Evolutionary conservation across 805 yeast species (phyloP).

Genomic region (Cyberlindnera maritima): DNA sequence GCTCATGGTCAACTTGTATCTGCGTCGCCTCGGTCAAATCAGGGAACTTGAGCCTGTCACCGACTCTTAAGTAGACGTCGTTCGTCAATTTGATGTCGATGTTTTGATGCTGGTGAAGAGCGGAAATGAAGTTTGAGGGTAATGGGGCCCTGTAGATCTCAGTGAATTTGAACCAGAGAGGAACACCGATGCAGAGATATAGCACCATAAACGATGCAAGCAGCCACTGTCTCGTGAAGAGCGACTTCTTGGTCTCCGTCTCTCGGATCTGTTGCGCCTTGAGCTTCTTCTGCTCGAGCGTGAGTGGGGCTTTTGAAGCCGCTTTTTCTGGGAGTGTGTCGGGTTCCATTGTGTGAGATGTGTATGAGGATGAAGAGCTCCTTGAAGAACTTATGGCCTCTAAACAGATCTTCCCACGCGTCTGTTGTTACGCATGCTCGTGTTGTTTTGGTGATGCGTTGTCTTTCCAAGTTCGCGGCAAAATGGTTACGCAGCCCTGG

Average conservation of each 20-base stretch:
- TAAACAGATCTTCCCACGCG: too few relatives aligned
- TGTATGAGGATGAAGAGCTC: neutral
- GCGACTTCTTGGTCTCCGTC: constrained; percentile 21
- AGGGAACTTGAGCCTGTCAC: constrained; percentile 53
- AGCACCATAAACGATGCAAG: constrained; percentile 23
- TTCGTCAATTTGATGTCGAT: constrained; percentile 41
- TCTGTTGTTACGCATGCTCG: too few relatives aligned
- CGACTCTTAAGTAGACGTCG: constrained; percentile 39
- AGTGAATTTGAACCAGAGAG: constrained; percentile 40
- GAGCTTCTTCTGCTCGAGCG: constrained; percentile 2
- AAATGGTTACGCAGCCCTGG: neutral
- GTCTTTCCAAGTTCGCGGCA: too few relatives aligned
- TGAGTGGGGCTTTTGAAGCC: neutral
- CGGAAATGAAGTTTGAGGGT: constrained; percentile 35
- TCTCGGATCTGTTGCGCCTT: constrained; percentile 11
- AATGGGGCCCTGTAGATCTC: constrained; percentile 40
- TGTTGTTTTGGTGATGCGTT: too few relatives aligned
- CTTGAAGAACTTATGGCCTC: neutral
- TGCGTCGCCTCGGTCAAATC: constrained; percentile 61
- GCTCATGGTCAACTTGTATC: constrained; percentile 41
- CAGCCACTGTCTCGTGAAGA: constrained; percentile 24
- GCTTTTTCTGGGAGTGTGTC: neutral
- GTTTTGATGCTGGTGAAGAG: constrained; percentile 36
- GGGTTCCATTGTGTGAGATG: neutral
- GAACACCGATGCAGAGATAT: constrained; percentile 37